Evolutionary conservation across 2,329 filamentous ascomycete genomes (phyloP), one percentile per base, ranked within the genome.

Genomic region (Colletotrichum liaoningense): DNA sequence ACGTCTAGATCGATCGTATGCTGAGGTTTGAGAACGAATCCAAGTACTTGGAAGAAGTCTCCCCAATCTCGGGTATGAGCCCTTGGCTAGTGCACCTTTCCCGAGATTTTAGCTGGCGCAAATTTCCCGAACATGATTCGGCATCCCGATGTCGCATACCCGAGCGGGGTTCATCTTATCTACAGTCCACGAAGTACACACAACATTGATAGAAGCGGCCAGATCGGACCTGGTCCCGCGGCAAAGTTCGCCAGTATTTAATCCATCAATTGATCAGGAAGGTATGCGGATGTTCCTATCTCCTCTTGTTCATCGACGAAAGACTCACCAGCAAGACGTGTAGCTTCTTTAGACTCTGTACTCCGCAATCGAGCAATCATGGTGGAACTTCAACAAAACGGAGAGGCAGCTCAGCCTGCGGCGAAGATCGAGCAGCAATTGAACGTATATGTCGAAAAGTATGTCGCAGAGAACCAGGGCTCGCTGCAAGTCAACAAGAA

Each of bases 401-500:
- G 28, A 5, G 38, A 24, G 9, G n/a, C 33, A 16, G 22, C n/a
- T 24, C n/a, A 19, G 8, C 30, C 35, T 12, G 33, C 60, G 6
- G 14, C 26, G 2, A 62, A 8, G 3, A 35, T 71, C 16, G 55
- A 66, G 16, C 60, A 58, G 12, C 55, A 65, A 11, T 56, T 73
- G 5, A 24, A 16, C 2, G 35, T 30, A 8, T 73, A 62, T 35
- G 9, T 73, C 28, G 35, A 60, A 4, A 33, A 63, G 22, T 74
- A 67, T n/a, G 42, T 42, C 4, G 26, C 72, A 46, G 42, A 77
- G 42, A 86, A 87, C 75, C 79, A 81, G 7, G 76, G 74, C 2
- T 87, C 86, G 79, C 80, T 55, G 63, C 74, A 49, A 80, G 83
- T 16, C 82, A 88, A 70, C 77, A 83, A 14, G 74, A 80, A 30